Evolutionary conservation across 208 protist species (phyloP), one percentile per base, ranked within the genome.

Genomic region (Endotrypanum monterogeii): DNA sequence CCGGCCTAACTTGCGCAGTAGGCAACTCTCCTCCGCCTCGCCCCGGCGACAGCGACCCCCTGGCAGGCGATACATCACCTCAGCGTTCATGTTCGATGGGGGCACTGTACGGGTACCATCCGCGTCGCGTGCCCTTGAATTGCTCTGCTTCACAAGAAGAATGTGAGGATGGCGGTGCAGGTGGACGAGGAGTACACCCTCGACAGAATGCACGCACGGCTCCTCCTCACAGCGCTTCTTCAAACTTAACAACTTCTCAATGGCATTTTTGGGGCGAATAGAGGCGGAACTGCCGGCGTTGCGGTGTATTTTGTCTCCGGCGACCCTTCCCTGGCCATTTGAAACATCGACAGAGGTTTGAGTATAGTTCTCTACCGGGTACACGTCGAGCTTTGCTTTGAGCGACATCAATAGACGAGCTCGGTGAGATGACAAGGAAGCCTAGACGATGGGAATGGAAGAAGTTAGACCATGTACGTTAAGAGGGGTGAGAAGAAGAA

Each of bases 81-180:
- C 74, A 41, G 74, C 50, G 39, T 84, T 88, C 52, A 62, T 82
- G 62, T 83, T 76, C 14, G 83, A 83, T 48, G 85, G 60, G 20
- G 82, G 79, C 66, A 84, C 56, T 16, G 71, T 78, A 11, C 84
- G 75, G 58, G 56, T 52, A 20, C 79, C 74, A 12, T 67, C 71
- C 41, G 75, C 80, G 56, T 78, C 74, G 48, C 72, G 72, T 16
- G 51, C 67, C 2, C 71, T 57, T 35, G 9, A 28, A 16, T 41
- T 69, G 14, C 58, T 65, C 57, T 78, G 83, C 72, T 97, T 93
- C 51, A 98, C 82, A 32, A 98, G 67, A 1, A 98, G 58, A 16
- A 98, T 78, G 81, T 98, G 95, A 8, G 97, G 95, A 75, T 98
- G 97, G 39, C 90, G 84, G 75, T 98, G 95, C n/a, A 94, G 79